phyloP scores from a whole-genome alignment of 140 eudicot genomes.

The Erigeron philadelphicus region DNA sequence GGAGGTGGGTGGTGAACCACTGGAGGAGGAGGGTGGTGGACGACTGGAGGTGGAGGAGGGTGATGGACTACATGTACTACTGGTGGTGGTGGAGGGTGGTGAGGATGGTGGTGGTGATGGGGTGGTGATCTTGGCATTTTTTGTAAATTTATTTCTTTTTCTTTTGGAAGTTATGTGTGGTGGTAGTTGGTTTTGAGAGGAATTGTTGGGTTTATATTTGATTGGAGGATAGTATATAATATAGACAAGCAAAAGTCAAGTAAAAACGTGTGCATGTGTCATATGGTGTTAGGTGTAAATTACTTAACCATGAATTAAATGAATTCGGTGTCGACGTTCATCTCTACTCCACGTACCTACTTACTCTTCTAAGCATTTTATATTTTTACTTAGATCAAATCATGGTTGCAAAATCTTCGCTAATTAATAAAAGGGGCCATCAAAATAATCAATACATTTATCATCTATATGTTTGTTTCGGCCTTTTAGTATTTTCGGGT shows the following conservation, averaged over 20 bases:
- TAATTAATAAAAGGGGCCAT: no score
- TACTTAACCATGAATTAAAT: conserved; percentile 15
- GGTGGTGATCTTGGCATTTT: conserved; percentile 34
- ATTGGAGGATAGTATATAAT: neutral
- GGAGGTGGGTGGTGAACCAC: conserved; percentile 24
- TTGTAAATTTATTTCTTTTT: neutral
- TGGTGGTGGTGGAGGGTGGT: conserved; percentile 24
- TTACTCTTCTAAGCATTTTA: neutral
- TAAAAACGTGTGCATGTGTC: conserved; percentile 6
- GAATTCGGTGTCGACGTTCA: conserved; percentile 9
- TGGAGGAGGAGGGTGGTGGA: conserved; percentile 25
- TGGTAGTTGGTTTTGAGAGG: neutral
- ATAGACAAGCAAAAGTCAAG: neutral
- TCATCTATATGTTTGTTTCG: no score
- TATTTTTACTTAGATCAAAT: no score
- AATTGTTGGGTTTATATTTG: neutral
- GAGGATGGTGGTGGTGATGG: conserved; percentile 28
- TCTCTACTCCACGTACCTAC: neutral
- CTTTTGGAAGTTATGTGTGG: neutral
- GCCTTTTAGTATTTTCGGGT: no score
- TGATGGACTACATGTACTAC: conserved; percentile 32
- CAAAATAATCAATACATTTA: no score
- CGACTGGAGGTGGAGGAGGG: conserved; percentile 17
- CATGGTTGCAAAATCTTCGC: no score
- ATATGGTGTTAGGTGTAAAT: conserved; percentile 9